These are phyloP conservation scores for Rhipidocladum racemiflorum DNA, from an alignment of 176 grass and related monocot genomes.

Conservation along the genomic window DNA sequence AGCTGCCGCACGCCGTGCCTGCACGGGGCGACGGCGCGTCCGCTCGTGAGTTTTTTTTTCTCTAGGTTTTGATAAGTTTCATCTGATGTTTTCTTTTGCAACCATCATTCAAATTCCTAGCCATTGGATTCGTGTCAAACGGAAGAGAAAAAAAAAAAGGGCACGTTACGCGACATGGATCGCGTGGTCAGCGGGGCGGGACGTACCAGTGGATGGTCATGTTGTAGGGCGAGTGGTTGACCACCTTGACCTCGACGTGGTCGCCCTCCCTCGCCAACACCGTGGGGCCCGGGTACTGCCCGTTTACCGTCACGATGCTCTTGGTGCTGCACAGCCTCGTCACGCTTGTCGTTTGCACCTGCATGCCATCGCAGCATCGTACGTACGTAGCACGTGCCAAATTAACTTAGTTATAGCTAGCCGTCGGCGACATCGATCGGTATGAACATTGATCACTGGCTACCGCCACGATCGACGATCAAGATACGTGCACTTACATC, in stretches of 20 bases:
- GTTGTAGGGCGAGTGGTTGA: constrained; percentile 69
- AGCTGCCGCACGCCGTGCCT: constrained; percentile 83
- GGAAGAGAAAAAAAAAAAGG: not conserved
- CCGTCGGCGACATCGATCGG: not conserved
- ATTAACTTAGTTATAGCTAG: too few species aligned
- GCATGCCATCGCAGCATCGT: not conserved
- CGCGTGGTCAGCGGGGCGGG: not conserved
- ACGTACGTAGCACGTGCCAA: too few species aligned
- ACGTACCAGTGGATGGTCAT: constrained; percentile 70
- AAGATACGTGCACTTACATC: constrained; percentile 36
- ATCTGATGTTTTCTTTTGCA: too few species aligned
- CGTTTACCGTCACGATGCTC: constrained; percentile 87
- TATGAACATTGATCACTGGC: not conserved
- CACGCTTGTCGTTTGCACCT: constrained; percentile 62
- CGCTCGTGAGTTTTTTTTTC: not conserved
- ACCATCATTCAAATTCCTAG: too few species aligned
- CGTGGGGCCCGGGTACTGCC: constrained; percentile 61
- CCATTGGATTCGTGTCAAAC: too few species aligned
- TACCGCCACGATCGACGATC: too few species aligned
- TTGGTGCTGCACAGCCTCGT: constrained; percentile 67
- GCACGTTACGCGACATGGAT: not conserved
- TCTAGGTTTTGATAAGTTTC: too few species aligned
- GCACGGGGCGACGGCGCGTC: constrained; percentile 43
- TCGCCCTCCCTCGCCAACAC: constrained; percentile 71
- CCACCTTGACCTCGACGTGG: constrained; percentile 57